Percentiles rank a stretch among this genome's conserved stretches.
Evolutionary conservation across 2,329 filamentous ascomycete species (phyloP).

Genomic region (Microcera coccophila): DNA sequence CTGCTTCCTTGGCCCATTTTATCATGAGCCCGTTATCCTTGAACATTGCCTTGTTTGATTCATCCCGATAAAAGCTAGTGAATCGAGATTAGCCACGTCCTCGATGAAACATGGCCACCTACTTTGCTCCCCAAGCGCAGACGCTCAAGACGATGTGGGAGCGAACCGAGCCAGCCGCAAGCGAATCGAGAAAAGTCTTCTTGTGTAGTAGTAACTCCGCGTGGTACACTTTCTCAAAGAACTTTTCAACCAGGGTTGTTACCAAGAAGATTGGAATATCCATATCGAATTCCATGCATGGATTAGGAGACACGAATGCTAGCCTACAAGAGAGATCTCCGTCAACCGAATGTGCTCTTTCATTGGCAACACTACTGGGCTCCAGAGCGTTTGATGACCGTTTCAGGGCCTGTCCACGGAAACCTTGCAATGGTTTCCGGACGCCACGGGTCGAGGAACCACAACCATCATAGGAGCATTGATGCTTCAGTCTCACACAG

Average conservation of each 20-base stretch:
- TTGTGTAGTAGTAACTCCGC: conserved; percentile 11
- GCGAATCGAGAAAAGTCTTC: background rate
- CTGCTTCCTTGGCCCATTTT: conserved; percentile 13
- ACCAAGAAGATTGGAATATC: background rate
- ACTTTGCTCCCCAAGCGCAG: conserved; percentile 21
- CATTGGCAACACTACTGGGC: no score
- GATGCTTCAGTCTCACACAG: conserved; percentile 5
- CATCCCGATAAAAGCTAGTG: conserved; percentile 16
- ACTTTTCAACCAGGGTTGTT: conserved; percentile 1
- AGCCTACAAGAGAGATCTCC: no score
- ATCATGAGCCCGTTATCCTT: conserved; percentile 6
- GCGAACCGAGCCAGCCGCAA: background rate
- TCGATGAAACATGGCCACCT: background rate
- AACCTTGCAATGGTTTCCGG: background rate
- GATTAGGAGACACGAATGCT: no score
- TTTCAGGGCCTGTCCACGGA: background rate
- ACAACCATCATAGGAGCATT: conserved; percentile 7
- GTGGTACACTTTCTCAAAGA: conserved; percentile 18
- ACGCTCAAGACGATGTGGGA: conserved; percentile 13
- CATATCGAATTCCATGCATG: background rate
- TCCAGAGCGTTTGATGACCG: no score
- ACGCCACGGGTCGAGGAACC: background rate
- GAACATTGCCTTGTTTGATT: fast-evolving
- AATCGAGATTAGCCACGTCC: background rate
- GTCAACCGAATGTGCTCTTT: background rate